Evolutionary conservation across 352 stramenopile species (phyloP).

Genomic region (Sclerospora graminicola): DNA sequence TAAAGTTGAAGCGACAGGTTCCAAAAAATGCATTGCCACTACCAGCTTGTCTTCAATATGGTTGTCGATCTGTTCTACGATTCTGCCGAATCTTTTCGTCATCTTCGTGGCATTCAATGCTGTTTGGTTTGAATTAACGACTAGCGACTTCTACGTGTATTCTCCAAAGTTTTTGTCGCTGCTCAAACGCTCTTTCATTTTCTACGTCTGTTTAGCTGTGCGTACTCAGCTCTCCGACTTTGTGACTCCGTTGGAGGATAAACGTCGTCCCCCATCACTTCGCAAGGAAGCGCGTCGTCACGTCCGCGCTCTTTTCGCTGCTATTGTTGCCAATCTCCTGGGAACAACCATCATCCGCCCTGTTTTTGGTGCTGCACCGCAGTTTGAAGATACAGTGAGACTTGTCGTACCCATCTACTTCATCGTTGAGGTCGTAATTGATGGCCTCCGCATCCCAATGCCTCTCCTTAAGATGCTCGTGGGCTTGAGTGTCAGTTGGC

Average conservation of each 20-base stretch:
- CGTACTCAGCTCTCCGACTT: constrained; percentile 36
- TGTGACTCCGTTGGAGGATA: constrained; percentile 22
- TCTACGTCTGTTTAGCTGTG: constrained; percentile 44
- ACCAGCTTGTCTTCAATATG: constrained; percentile 4
- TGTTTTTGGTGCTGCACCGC: constrained; percentile 37
- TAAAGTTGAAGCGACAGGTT: too few relatives aligned
- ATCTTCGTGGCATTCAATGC: constrained; percentile 25
- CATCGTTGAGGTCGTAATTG: constrained; percentile 29
- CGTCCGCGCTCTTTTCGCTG: constrained; percentile 35
- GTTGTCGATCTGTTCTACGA: constrained; percentile 11
- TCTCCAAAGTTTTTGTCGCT: constrained; percentile 29
- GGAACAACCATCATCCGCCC: constrained; percentile 56
- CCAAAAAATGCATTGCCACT: too few relatives aligned
- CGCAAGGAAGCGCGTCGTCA: constrained; percentile 20
- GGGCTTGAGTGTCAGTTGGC: constrained; percentile 54
- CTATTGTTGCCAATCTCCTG: constrained; percentile 48
- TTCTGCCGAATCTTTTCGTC: constrained; percentile 33
- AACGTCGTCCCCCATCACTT: constrained; percentile 27
- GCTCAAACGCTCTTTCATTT: constrained; percentile 52
- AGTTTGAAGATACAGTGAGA: constrained; percentile 47
- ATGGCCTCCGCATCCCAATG: constrained; percentile 29
- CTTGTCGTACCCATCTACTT: constrained; percentile 55
- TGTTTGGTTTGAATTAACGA: constrained; percentile 50
- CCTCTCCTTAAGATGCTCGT: constrained; percentile 36
- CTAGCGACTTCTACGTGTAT: constrained; percentile 31